Evolutionary conservation across 2,329 filamentous ascomycete genomes (phyloP).

Genomic region (Colletotrichum sp.): DNA sequence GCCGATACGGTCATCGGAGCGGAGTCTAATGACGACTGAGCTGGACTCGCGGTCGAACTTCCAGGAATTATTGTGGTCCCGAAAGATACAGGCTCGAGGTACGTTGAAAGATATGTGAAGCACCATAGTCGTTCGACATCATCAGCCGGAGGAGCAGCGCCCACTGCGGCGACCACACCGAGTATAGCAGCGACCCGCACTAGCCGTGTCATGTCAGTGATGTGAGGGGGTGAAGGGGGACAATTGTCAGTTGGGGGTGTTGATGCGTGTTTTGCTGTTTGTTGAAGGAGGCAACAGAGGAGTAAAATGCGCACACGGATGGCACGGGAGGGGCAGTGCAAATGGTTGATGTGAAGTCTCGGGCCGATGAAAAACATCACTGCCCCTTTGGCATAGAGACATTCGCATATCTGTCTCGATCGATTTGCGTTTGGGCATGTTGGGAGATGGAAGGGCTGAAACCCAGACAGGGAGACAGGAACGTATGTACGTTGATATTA

Average conservation of each 20-base stretch:
- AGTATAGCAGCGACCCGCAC: background rate
- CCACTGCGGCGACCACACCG: background rate
- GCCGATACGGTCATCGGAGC: background rate
- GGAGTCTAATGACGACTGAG: background rate
- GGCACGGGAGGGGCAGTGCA: background rate
- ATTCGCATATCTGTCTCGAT: background rate
- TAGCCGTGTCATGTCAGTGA: background rate
- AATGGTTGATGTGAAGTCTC: background rate
- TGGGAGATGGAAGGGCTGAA: background rate
- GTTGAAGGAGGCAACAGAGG: background rate
- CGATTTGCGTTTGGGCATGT: background rate
- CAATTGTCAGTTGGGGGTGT: background rate
- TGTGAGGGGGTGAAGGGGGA: background rate
- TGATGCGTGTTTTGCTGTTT: background rate
- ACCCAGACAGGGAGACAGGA: background rate
- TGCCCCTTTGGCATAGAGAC: background rate
- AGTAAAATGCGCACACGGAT: background rate
- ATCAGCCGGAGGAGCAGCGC: background rate
- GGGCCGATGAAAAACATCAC: background rate
- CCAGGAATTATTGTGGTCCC: background rate
- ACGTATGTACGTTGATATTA: background rate
- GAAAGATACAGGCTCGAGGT: background rate
- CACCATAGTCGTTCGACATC: background rate
- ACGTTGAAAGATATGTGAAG: background rate
- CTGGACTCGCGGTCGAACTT: background rate